Conservation (phyloP, 257 asterid species). For the Plantago major region DNA sequence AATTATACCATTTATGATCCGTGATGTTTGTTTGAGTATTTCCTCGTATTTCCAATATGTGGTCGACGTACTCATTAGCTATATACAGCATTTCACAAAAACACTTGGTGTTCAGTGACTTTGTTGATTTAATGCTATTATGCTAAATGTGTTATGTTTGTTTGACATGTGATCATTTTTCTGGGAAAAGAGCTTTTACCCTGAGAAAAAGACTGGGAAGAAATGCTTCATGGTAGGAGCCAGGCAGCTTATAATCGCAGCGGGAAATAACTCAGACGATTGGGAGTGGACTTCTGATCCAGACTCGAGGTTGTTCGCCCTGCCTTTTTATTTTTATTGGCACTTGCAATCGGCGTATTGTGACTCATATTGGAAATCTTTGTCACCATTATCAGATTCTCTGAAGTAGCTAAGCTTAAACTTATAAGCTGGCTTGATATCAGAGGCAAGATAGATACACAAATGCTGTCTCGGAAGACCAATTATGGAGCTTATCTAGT, state of each 20-base stretch:
- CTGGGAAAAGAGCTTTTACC: conserved; percentile 13
- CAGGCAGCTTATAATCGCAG: neutral
- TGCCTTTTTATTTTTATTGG: neutral
- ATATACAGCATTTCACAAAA: neutral
- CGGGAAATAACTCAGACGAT: neutral
- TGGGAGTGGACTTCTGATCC: conserved; percentile 13
- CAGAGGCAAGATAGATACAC: conserved; percentile 37
- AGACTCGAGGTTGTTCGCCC: conserved; percentile 13
- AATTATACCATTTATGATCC: too few species aligned
- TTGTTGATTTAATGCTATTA: neutral
- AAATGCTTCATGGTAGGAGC: conserved; percentile 19
- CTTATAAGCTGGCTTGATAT: conserved; percentile 57
- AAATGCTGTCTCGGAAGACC: conserved; percentile 36
- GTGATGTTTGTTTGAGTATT: too few species aligned
- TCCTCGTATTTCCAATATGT: too few species aligned
- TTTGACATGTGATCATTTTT: neutral
- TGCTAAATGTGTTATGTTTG: neutral
- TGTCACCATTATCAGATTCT: conserved; percentile 36
- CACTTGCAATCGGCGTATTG: too few species aligned
- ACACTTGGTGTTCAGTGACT: neutral
- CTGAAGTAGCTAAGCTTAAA: conserved; percentile 59
- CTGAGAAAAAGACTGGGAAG: conserved; percentile 5
- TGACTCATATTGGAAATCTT: neutral
- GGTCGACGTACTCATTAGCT: too few species aligned
- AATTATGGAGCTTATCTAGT: conserved; percentile 51